These are phyloP conservation scores for Leccinum disarticulatum DNA, from an alignment of 768 basidiomycete genomes.

Conservation along the genomic window DNA sequence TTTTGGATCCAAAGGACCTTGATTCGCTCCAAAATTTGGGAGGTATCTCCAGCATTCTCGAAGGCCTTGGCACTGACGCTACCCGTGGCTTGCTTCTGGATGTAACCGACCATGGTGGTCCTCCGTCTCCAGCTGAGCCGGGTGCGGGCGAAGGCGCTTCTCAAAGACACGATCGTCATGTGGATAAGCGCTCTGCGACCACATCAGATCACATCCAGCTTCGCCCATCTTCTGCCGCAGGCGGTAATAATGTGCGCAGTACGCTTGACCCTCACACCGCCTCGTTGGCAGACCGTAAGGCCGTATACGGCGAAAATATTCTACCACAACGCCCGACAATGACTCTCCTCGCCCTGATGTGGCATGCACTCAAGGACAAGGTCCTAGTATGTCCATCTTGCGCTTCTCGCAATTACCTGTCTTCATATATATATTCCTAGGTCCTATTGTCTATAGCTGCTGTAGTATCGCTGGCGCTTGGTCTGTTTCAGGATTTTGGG, in stretches of 20 bases:
- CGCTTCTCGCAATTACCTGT: background rate
- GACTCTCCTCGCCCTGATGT: constrained; percentile 74
- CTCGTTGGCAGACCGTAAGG: constrained; percentile 56
- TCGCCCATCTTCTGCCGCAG: constrained; percentile 11
- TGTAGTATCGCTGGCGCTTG: constrained; percentile 88
- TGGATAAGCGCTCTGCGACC: background rate
- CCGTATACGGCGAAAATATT: constrained; percentile 74
- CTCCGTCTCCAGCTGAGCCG: constrained; percentile 13
- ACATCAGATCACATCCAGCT: constrained; percentile 9
- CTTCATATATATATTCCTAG: constrained; percentile 37
- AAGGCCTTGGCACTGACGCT: constrained; percentile 69
- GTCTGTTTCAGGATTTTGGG: constrained; percentile 93
- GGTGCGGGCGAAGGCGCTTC: constrained; percentile 34
- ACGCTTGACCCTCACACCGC: constrained; percentile 32
- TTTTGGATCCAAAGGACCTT: constrained; percentile 88
- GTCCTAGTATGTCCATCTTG: constrained; percentile 60
- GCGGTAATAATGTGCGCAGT: constrained; percentile 1
- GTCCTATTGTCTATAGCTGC: constrained; percentile 91
- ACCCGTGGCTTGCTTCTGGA: constrained; percentile 42
- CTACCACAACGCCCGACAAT: constrained; percentile 72
- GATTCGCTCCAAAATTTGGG: constrained; percentile 66
- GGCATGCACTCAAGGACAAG: constrained; percentile 86
- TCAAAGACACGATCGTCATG: constrained; percentile 32
- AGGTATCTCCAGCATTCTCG: constrained; percentile 64
- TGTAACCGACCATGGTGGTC: background rate